Conservation (phyloP, 768 basidiomycete species). For the Trametes gibbosa region DNA sequence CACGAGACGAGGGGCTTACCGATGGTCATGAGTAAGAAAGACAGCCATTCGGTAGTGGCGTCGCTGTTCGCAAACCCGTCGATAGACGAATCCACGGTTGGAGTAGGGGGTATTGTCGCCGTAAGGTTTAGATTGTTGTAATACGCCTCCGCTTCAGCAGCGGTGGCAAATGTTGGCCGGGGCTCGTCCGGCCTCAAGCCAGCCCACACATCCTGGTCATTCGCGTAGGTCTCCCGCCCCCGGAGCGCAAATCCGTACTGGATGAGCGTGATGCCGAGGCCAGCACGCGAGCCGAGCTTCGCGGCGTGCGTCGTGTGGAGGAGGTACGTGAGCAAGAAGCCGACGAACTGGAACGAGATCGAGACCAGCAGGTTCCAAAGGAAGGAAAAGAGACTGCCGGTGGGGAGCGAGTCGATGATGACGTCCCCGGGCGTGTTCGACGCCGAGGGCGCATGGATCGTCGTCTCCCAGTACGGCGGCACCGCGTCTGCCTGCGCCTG, state of each 20-base stretch:
- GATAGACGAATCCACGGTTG: neutral
- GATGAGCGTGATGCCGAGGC: slow-evolving; percentile 93
- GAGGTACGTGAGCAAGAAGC: slow-evolving; percentile 89
- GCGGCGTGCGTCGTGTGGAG: slow-evolving; percentile 92
- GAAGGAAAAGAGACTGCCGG: slow-evolving; percentile 80
- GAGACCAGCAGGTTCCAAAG: slow-evolving; percentile 93
- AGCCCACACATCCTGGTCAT: slow-evolving; percentile 19
- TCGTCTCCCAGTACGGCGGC: slow-evolving; percentile 97
- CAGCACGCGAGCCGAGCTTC: slow-evolving; percentile 89
- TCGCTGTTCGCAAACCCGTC: slow-evolving; percentile 32
- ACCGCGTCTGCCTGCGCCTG: slow-evolving; percentile 93
- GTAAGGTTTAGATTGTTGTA: slow-evolving; percentile 32
- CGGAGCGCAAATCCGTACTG: slow-evolving; percentile 90
- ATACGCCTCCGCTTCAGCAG: slow-evolving; percentile 46
- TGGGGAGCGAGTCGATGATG: slow-evolving; percentile 86
- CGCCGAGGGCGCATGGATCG: slow-evolving; percentile 84
- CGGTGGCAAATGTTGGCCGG: slow-evolving; percentile 41
- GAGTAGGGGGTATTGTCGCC: slow-evolving; percentile 2
- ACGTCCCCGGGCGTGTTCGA: slow-evolving; percentile 69
- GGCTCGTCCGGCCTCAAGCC: slow-evolving; percentile 31
- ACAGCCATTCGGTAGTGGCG: slow-evolving; percentile 88
- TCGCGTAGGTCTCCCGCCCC: slow-evolving; percentile 34
- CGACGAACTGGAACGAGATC: slow-evolving; percentile 96
- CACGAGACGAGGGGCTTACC: slow-evolving; percentile 38
- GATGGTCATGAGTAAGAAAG: slow-evolving; percentile 91